phyloP scores from a whole-genome alignment of 2,329 filamentous ascomycete genomes.

The Xenoacremonium recifei region DNA sequence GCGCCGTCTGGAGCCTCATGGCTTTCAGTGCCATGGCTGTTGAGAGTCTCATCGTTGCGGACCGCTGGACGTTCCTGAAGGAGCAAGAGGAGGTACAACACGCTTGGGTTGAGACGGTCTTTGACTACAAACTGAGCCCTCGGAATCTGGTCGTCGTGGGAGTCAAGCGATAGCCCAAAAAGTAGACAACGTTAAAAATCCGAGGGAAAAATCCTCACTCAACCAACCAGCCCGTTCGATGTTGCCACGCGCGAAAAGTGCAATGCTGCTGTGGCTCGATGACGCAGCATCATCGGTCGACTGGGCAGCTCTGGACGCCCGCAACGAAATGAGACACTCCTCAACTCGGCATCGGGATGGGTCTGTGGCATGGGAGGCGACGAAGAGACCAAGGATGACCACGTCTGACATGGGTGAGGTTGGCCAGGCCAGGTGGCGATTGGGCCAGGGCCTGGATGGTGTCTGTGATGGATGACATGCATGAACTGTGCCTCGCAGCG shows the following conservation, averaged over 20 bases:
- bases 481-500: neutral
- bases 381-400: too few species aligned
- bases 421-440: neutral
- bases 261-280: too few species aligned
- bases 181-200: neutral
- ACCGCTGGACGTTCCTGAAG: conserved; percentile 82
- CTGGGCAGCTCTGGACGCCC: too few species aligned
- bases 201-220: too few species aligned
- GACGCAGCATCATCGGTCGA: too few species aligned
- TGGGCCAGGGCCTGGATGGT: neutral
- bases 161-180: conserved; percentile 60
- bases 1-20: conserved; percentile 91
- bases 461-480: neutral
- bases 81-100: conserved; percentile 74
- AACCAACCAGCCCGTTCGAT: too few species aligned
- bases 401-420: too few species aligned
- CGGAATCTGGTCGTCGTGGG: conserved; percentile 92
- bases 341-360: neutral
- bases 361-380: neutral
- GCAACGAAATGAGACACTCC: neutral
- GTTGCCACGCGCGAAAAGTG: too few species aligned
- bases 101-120: conserved; percentile 91
- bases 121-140: conserved; percentile 83
- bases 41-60: conserved; percentile 85
- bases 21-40: conserved; percentile 88